Percentiles rank a stretch among this genome's conserved stretches.
phyloP scores from a whole-genome alignment of 768 basidiomycete genomes.

The Steccherinum ochraceum region DNA sequence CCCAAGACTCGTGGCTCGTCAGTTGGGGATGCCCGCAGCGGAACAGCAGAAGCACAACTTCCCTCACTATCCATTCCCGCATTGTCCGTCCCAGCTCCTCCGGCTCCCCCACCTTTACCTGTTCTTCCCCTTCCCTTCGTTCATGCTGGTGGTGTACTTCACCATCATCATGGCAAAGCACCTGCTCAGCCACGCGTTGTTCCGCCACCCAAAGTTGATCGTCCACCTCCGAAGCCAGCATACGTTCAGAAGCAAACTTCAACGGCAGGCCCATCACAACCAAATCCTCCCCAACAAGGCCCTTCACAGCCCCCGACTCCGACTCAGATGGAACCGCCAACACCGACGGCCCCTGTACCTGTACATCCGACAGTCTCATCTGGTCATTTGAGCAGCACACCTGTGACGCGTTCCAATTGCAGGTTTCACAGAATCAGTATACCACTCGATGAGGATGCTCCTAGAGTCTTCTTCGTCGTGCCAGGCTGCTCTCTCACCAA shows the following conservation, averaged over 20 bases:
- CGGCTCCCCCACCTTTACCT: constrained; percentile 3
- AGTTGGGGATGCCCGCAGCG: too few species aligned
- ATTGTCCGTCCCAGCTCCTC: constrained; percentile 17
- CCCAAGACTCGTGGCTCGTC: background rate
- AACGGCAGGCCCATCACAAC: background rate
- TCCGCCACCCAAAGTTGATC: constrained; percentile 5
- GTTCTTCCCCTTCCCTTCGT: constrained; percentile 16
- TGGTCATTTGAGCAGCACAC: constrained; percentile 39
- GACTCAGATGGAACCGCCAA: background rate
- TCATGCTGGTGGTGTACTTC: constrained; percentile 20
- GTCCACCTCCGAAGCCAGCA: constrained; percentile 6
- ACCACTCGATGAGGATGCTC: constrained; percentile 45
- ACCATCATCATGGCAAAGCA: constrained; percentile 19
- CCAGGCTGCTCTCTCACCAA: constrained; percentile 64
- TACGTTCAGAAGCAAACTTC: background rate
- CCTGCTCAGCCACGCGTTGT: background rate
- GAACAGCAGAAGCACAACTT: too few species aligned
- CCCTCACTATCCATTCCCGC: constrained; percentile 9
- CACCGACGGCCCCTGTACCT: too few species aligned
- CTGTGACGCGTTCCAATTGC: constrained; percentile 63
- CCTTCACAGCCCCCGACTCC: constrained; percentile 6
- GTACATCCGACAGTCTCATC: background rate
- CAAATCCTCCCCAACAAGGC: background rate
- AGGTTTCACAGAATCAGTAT: constrained; percentile 65
- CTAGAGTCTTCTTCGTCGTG: constrained; percentile 56